Evolutionary conservation across 495 filamentous ascomycete genomes (phyloP), one percentile per base, ranked within the genome.

Genomic region (Annulohypoxylon bovei): DNA sequence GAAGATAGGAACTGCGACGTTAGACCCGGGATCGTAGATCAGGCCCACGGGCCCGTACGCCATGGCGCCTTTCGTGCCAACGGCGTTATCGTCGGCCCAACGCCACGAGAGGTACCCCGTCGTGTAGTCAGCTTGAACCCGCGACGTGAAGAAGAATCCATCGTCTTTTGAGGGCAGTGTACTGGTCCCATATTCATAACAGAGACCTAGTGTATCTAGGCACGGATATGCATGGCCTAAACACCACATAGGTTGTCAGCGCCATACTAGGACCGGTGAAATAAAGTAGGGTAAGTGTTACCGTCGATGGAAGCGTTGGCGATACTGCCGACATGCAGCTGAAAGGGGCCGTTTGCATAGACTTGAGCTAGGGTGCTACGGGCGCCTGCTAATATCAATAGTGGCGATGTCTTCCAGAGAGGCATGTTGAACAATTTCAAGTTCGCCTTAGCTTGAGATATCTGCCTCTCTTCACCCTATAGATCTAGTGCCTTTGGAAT

Each of bases 71-170:
- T 30, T 3, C 4, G 25, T n/a, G 42, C 18, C 28, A 18, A 28
- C 14, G 4, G 57, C 22, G 5, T 37, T 12, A 11, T 35, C 32
- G 25, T 35, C 32, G 22, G 9, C 33, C 23, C 9, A 54, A 25
- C 47, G 47, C 46, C 56, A 67, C 37, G 56, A 60, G 7, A 61
- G 56, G 56, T 47, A 61, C 6, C 47, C 56, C 23, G n/a, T 47
- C 14, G 23, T 35, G 35, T 46, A 60, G 47, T 67, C 64, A 0
- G 23, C 64, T 3, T n/a, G 28, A 0, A 16, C 47, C 25, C 18
- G 37, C 40, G 56, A 67, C 18, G 55, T 60, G 67, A 64, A 54
- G 53, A 68, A 40, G 27, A 64, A 70, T 6, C 54, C 61, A n/a
- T 30, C 46, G 8, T 18, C 42, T 5, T n/a, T 39, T 1, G 23